phyloP scores from a whole-genome alignment of 306 rosid species.

The Rosa multiflora region DNA sequence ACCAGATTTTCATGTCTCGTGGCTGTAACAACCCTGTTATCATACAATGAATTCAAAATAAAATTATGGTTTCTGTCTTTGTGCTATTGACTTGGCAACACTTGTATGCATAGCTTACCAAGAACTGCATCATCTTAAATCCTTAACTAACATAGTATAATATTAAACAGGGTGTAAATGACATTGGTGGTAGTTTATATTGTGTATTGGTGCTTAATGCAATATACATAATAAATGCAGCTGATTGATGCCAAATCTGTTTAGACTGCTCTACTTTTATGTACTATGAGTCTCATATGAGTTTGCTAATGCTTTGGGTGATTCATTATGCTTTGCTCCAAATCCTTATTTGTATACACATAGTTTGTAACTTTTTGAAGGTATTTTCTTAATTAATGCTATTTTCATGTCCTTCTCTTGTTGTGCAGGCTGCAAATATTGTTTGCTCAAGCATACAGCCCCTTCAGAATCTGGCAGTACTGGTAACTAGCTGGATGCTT shows the following conservation, averaged over 20 bases:
- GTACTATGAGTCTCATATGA: background rate
- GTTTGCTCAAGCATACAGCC: constrained; percentile 85
- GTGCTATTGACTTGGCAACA: constrained; percentile 3
- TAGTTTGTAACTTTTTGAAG: background rate
- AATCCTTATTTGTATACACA: background rate
- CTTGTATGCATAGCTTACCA: background rate
- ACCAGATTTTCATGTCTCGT: background rate
- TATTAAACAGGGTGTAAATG: background rate
- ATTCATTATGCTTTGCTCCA: background rate
- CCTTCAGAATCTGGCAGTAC: constrained; percentile 46
- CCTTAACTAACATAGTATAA: background rate
- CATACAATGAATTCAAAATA: background rate
- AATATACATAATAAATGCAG: background rate
- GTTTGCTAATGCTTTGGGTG: background rate
- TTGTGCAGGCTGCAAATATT: constrained; percentile 54
- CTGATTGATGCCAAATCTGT: background rate
- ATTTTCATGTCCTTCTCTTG: constrained; percentile 1
- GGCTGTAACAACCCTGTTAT: background rate
- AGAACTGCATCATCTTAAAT: background rate
- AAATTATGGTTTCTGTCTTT: background rate
- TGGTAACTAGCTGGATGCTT: constrained; percentile 42
- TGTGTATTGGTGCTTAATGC: background rate
- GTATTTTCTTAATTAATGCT: constrained; percentile 10
- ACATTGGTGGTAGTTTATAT: background rate
- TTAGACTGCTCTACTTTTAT: background rate